phyloP scores from a whole-genome alignment of 352 stramenopile genomes.

The Thalassiosira delicatula region DNA sequence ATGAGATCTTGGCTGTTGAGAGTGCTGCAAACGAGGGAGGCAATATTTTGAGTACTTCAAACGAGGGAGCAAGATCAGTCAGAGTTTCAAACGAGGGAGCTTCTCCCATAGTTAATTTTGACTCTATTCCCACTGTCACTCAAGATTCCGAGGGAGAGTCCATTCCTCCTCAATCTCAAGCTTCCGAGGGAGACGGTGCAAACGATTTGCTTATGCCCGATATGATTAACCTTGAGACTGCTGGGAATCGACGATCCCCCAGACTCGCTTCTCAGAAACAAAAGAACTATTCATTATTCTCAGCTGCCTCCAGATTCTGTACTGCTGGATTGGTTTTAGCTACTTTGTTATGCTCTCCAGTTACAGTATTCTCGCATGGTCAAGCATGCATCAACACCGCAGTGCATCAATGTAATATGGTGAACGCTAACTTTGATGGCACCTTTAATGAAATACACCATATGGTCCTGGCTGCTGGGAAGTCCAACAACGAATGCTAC shows the following conservation, averaged over 20 bases:
- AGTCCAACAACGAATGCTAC: slow-evolving; percentile 4
- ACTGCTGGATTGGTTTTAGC: background rate
- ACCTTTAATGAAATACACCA: slow-evolving; percentile 1
- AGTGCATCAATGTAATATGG: background rate
- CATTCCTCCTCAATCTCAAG: no score
- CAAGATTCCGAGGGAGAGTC: background rate
- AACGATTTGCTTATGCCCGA: background rate
- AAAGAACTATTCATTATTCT: background rate
- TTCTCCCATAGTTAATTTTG: background rate
- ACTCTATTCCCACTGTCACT: background rate
- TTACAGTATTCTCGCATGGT: slow-evolving; percentile 1
- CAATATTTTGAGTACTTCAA: background rate
- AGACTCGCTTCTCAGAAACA: background rate
- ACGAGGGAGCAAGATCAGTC: background rate
- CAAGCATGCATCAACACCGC: background rate
- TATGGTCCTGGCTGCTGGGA: background rate
- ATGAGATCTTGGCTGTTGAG: background rate
- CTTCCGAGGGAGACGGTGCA: no score
- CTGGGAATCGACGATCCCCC: background rate
- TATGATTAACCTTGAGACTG: background rate
- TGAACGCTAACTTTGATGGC: slow-evolving; percentile 1
- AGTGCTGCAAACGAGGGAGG: background rate
- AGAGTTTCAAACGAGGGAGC: background rate
- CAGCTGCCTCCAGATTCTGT: background rate
- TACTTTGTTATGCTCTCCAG: slow-evolving; percentile 6